Evolutionary conservation across 345 rosid species (phyloP).

Genomic region (Trapa bicornis): DNA sequence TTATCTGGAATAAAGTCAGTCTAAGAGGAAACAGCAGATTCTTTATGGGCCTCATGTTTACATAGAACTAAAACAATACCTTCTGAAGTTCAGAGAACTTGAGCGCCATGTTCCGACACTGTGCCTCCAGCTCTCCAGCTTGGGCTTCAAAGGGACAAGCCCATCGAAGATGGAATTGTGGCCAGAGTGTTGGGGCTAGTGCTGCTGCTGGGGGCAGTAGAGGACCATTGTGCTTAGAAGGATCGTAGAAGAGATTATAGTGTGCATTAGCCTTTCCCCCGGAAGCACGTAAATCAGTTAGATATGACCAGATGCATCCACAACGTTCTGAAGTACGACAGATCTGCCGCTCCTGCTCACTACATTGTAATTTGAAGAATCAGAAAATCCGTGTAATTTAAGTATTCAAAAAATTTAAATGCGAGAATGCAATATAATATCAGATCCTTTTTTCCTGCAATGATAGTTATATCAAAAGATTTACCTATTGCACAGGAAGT

Average conservation of each 20-base stretch:
- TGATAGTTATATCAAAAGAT: background rate
- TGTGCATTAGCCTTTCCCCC: slow-evolving; percentile 57
- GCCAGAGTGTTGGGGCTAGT: slow-evolving; percentile 94
- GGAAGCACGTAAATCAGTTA: slow-evolving; percentile 57
- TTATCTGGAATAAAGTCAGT: background rate
- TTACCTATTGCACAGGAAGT: slow-evolving; percentile 85
- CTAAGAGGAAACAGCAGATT: background rate
- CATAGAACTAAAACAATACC: slow-evolving; percentile 27
- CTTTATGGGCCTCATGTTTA: background rate
- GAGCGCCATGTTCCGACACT: slow-evolving; percentile 48
- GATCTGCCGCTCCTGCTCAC: slow-evolving; percentile 85
- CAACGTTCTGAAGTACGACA: slow-evolving; percentile 51
- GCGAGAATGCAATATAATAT: background rate
- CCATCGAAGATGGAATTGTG: slow-evolving; percentile 97
- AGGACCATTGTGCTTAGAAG: slow-evolving; percentile 38
- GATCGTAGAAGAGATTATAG: slow-evolving; percentile 68
- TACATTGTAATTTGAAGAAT: slow-evolving; percentile 19
- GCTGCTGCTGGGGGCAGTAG: slow-evolving; percentile 94
- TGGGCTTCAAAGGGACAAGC: slow-evolving; percentile 81
- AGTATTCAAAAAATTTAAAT: background rate
- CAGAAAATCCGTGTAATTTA: background rate
- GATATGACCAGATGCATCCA: slow-evolving; percentile 87
- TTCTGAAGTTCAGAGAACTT: slow-evolving; percentile 55
- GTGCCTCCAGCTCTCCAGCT: slow-evolving; percentile 59
- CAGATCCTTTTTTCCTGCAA: background rate